Conservation (phyloP, 1,139 yeast species). For the Wickerhamomyces sp. region DNA sequence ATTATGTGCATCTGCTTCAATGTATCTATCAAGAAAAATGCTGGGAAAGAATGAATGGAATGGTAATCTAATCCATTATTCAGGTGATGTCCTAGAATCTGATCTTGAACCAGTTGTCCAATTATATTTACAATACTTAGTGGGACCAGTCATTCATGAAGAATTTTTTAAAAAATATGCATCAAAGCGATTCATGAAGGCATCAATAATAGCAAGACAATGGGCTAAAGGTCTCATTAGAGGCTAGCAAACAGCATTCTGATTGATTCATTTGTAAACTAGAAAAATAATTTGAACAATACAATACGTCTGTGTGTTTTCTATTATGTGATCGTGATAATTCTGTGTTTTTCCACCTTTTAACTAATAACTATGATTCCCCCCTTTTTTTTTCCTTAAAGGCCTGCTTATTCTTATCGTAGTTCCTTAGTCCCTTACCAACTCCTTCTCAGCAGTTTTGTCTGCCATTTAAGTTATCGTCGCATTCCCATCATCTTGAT, state of each 20-base stretch:
- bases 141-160: slow-evolving; percentile 83
- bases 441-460: too few relatives aligned
- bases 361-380: neutral
- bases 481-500: too few relatives aligned
- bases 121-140: slow-evolving; percentile 71
- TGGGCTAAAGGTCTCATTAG: slow-evolving; percentile 66
- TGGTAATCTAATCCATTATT: slow-evolving; percentile 79
- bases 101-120: slow-evolving; percentile 70
- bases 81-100: slow-evolving; percentile 81
- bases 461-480: neutral
- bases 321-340: neutral
- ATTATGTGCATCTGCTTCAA: slow-evolving; percentile 84
- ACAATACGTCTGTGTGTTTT: too few relatives aligned
- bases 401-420: too few relatives aligned
- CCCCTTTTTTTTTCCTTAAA: neutral
- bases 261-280: too few relatives aligned
- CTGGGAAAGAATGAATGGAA: slow-evolving; percentile 73
- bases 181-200: slow-evolving; percentile 83
- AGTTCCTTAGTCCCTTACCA: too few relatives aligned
- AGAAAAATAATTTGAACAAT: too few relatives aligned
- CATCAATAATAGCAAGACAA: slow-evolving; percentile 77
- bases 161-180: slow-evolving; percentile 93
- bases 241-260: slow-evolving; percentile 3
- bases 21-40: slow-evolving; percentile 81
- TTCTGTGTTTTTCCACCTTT: neutral